These are phyloP conservation scores for Neospora caninum DNA, from an alignment of 169 alveolate species.

Conservation along the genomic window DNA sequence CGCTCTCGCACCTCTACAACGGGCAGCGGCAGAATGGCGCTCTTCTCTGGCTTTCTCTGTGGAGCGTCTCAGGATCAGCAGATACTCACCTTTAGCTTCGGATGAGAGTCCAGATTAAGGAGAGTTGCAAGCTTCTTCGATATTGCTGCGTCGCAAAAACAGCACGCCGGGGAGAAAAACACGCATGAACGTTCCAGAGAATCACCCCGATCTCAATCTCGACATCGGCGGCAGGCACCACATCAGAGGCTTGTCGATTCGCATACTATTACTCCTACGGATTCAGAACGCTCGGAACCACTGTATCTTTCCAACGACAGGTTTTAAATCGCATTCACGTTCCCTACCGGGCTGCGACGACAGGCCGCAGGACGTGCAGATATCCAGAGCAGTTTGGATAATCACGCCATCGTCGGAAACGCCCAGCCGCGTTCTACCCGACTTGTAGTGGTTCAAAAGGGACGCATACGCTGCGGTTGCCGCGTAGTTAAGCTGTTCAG, in stretches of 20 bases:
- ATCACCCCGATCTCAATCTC: not conserved
- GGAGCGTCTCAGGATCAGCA: no score
- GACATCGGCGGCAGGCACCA: not conserved
- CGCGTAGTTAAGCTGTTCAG: constrained; percentile 23
- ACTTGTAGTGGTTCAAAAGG: constrained; percentile 37
- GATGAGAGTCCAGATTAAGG: constrained; percentile 30
- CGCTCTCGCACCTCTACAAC: no score
- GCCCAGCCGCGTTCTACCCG: constrained; percentile 23
- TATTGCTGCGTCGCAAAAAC: not conserved
- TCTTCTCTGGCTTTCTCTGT: no score
- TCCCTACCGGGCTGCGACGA: constrained; percentile 6
- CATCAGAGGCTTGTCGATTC: not conserved
- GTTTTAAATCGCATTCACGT: not conserved
- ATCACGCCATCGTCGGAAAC: not conserved
- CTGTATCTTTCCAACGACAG: not conserved
- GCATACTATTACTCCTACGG: no score
- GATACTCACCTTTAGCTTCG: constrained; percentile 12
- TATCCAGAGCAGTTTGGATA: not conserved
- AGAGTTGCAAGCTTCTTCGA: constrained; percentile 38
- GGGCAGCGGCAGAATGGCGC: no score
- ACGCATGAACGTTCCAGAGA: not conserved
- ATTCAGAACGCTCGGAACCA: no score
- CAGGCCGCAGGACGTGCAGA: constrained; percentile 18
- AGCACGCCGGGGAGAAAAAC: not conserved
- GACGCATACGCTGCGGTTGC: constrained; percentile 52